These are phyloP conservation scores for Rhexocercosporidium sp. DNA, from an alignment of 2,329 filamentous ascomycete genomes.

Conservation along the genomic window DNA sequence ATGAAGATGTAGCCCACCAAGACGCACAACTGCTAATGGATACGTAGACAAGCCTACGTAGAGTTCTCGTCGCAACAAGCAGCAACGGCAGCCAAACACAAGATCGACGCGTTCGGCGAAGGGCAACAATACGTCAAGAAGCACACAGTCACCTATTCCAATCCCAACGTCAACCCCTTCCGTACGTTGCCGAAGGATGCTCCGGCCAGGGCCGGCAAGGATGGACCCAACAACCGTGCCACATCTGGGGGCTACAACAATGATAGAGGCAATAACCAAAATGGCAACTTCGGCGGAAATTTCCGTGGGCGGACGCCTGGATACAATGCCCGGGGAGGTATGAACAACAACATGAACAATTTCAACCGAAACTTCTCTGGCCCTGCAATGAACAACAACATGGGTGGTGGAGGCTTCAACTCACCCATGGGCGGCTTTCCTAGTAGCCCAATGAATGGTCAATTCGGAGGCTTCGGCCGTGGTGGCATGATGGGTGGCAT, in stretches of 20 bases:
- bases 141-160: constrained; percentile 75
- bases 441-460: constrained; percentile 49
- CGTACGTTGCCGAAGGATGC: constrained; percentile 89
- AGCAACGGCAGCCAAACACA: constrained; percentile 82
- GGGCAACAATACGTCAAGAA: constrained; percentile 64
- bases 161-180: constrained; percentile 83
- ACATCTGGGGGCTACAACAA: constrained; percentile 56
- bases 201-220: constrained; percentile 70
- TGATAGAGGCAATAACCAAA: constrained; percentile 44
- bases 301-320: constrained; percentile 56
- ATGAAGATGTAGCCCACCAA: constrained; percentile 43
- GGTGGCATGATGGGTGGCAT: constrained; percentile 59
- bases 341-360: constrained; percentile 54
- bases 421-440: constrained; percentile 52
- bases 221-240: constrained; percentile 59
- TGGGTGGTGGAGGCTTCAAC: constrained; percentile 50
- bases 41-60: constrained; percentile 71
- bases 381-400: constrained; percentile 50
- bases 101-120: constrained; percentile 69
- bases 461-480: constrained; percentile 56
- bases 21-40: constrained; percentile 18
- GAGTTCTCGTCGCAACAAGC: constrained; percentile 85
- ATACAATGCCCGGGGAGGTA: constrained; percentile 48
- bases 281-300: constrained; percentile 45
- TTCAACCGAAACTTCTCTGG: constrained; percentile 56